A percentile compares a stretch with the other conserved stretches of the same genome.
Conservation (phyloP, 2,329 filamentous ascomycete genomes). For the Capronia epimyces region DNA sequence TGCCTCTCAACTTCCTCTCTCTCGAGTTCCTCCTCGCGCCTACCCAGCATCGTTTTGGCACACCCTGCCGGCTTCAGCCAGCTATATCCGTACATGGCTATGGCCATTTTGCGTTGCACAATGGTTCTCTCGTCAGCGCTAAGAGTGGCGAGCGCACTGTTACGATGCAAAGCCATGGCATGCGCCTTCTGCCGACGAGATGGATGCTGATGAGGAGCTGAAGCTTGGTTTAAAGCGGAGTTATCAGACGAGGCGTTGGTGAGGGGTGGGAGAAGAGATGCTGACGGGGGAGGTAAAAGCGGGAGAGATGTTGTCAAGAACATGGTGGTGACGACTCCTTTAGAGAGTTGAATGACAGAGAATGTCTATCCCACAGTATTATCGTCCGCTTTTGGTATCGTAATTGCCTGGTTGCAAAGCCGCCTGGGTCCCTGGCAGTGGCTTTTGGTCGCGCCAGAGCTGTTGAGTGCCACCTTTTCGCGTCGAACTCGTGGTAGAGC, state of each 20-base stretch:
- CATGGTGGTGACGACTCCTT: conserved; percentile 5
- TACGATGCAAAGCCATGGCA: conserved; percentile 34
- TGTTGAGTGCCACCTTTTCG: too few species aligned
- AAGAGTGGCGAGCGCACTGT: conserved; percentile 59
- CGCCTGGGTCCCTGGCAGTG: too few species aligned
- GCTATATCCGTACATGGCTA: conserved; percentile 77
- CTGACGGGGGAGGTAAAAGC: conserved; percentile 20
- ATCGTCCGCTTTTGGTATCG: too few species aligned
- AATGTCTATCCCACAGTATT: neutral
- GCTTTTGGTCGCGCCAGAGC: too few species aligned
- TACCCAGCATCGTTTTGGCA: conserved; percentile 80
- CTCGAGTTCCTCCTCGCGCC: conserved; percentile 84
- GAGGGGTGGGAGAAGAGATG: conserved; percentile 24
- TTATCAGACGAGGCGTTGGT: conserved; percentile 7
- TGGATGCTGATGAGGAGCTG: conserved; percentile 14
- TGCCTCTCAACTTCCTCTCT: conserved; percentile 76
- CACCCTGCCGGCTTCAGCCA: conserved; percentile 91
- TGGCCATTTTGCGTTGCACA: conserved; percentile 69
- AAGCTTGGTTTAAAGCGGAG: conserved; percentile 3
- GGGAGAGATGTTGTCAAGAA: conserved; percentile 21
- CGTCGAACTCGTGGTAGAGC: too few species aligned
- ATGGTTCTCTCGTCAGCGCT: conserved; percentile 71
- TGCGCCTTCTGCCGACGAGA: conserved; percentile 22
- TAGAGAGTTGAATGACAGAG: neutral
- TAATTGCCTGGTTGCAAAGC: too few species aligned